Conservation (phyloP, 306 rosid species). For the Aeschynomene evenia region DNA sequence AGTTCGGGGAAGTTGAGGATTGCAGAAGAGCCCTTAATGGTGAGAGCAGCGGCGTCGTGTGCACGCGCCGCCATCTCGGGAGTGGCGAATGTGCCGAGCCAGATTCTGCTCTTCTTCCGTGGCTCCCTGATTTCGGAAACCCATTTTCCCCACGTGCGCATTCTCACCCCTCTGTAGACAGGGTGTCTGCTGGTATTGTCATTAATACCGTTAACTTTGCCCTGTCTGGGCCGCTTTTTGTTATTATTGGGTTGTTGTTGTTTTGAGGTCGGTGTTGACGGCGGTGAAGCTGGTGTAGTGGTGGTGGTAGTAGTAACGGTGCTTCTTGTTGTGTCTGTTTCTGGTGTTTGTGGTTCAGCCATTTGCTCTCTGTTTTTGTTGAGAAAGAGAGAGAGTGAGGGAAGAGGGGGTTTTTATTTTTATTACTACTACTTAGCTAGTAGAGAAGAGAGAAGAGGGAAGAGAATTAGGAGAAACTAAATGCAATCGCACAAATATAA, state of each 20-base stretch:
- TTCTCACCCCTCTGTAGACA: slow-evolving; percentile 86
- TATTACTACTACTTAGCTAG: no score
- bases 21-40: slow-evolving; percentile 80
- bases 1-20: slow-evolving; percentile 93
- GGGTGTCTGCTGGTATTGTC: slow-evolving; percentile 50
- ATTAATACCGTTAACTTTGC: background rate
- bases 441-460: background rate
- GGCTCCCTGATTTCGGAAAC: slow-evolving; percentile 98
- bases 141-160: slow-evolving; percentile 98
- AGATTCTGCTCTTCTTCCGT: slow-evolving; percentile 87
- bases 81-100: slow-evolving; percentile 91
- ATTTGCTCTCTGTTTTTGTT: background rate
- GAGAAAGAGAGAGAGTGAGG: background rate
- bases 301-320: slow-evolving; percentile 15
- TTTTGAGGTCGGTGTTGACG: slow-evolving; percentile 17
- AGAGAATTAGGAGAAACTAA: background rate
- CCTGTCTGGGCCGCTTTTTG: slow-evolving; percentile 44
- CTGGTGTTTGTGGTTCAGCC: slow-evolving; percentile 31
- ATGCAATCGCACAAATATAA: no score
- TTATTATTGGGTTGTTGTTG: background rate
- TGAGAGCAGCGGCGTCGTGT: slow-evolving; percentile 85
- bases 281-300: slow-evolving; percentile 24
- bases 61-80: slow-evolving; percentile 99
- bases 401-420: slow-evolving; percentile 35
- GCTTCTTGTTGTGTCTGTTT: slow-evolving; percentile 29